These are phyloP conservation scores for Uncinocarpus reesii DNA, from an alignment of 2,329 filamentous ascomycete species.

Conservation along the genomic window DNA sequence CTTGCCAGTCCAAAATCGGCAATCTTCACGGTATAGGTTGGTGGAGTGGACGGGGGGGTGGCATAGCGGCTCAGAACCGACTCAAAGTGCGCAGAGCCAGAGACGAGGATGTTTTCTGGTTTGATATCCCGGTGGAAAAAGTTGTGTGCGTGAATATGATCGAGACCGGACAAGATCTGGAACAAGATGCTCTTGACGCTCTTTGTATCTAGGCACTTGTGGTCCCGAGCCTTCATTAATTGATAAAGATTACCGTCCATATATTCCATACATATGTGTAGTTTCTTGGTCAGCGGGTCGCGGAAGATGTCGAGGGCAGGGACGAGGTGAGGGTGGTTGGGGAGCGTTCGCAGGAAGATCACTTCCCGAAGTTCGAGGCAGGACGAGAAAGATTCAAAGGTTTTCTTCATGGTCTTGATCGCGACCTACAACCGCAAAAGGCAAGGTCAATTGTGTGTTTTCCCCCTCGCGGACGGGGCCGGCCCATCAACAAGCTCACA, in stretches of 20 bases:
- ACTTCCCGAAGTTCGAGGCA: slow-evolving; percentile 93
- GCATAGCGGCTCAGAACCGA: slow-evolving; percentile 90
- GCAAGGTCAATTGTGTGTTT: background rate
- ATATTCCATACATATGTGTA: slow-evolving; percentile 98
- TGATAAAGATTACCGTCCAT: slow-evolving; percentile 99
- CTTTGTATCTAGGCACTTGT: slow-evolving; percentile 79
- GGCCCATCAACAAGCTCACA: background rate
- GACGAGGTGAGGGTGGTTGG: slow-evolving; percentile 82
- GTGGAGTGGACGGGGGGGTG: slow-evolving; percentile 87
- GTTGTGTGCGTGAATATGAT: slow-evolving; percentile 92
- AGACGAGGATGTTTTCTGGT: slow-evolving; percentile 95
- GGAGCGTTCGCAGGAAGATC: slow-evolving; percentile 85
- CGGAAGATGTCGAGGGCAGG: slow-evolving; percentile 96
- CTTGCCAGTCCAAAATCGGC: slow-evolving; percentile 96
- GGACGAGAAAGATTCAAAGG: slow-evolving; percentile 80
- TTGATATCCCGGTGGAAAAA: slow-evolving; percentile 99
- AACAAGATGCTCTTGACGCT: slow-evolving; percentile 97
- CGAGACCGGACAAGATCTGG: slow-evolving; percentile 90
- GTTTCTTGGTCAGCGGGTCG: slow-evolving; percentile 87
- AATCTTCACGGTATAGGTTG: slow-evolving; percentile 92
- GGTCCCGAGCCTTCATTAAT: slow-evolving; percentile 94
- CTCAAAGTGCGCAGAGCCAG: slow-evolving; percentile 76
- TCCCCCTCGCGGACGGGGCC: too few relatives aligned
- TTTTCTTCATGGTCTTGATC: slow-evolving; percentile 99
- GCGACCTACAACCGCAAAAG: slow-evolving; percentile 57